Percentiles rank a stretch among this genome's conserved stretches.
Conservation (phyloP, 2,329 filamentous ascomycete species). For the Epichloe festucae region DNA sequence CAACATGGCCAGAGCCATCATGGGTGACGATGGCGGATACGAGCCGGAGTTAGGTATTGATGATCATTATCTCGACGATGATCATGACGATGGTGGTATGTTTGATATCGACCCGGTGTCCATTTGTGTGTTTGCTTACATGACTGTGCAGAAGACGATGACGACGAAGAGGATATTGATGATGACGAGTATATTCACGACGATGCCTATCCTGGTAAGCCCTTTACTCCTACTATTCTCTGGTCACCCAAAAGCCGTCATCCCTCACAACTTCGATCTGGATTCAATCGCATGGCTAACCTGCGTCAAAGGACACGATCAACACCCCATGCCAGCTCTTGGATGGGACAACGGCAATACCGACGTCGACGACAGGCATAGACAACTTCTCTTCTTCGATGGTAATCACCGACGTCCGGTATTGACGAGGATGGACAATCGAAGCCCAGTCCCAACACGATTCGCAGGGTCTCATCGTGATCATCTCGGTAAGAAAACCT, state of each 20-base stretch:
- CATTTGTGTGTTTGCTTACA: neutral
- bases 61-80: conserved; percentile 40
- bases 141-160: conserved; percentile 29
- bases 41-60: conserved; percentile 40
- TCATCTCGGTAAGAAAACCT: conserved; percentile 30
- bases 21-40: conserved; percentile 36
- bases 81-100: conserved; percentile 46
- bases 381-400: conserved; percentile 37
- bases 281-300: neutral
- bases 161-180: conserved; percentile 59
- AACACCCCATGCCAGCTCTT: conserved; percentile 32
- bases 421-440: conserved; percentile 26
- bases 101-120: neutral
- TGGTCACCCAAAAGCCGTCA: neutral
- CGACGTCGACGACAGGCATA: conserved; percentile 35
- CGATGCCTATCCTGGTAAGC: conserved; percentile 44
- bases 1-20: conserved; percentile 43
- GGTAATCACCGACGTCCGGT: conserved; percentile 28
- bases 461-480: conserved; percentile 42
- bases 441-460: conserved; percentile 46
- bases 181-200: conserved; percentile 54
- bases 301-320: conserved; percentile 4
- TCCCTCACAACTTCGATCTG: neutral
- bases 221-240: neutral
- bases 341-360: conserved; percentile 45